phyloP scores from a whole-genome alignment of 192 early-diverging fungal species.

The Podila verticillata region DNA sequence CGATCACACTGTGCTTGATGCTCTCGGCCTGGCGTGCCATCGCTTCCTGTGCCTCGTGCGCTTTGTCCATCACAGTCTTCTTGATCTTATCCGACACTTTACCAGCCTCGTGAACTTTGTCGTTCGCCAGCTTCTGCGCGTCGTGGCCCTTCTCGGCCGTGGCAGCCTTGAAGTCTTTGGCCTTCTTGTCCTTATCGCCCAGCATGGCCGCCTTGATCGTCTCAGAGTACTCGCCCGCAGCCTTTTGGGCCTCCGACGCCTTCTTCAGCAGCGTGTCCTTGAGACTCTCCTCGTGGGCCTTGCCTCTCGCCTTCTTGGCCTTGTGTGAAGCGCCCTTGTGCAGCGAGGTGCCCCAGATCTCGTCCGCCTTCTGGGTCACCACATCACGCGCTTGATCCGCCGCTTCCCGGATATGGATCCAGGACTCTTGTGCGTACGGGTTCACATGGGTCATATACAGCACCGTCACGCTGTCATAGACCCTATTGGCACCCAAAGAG shows the following conservation, averaged over 20 bases:
- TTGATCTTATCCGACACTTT: conserved; percentile 34
- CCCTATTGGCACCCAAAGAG: neutral
- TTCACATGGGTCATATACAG: conserved; percentile 35
- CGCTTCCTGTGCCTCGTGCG: conserved; percentile 34
- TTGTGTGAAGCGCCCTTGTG: neutral
- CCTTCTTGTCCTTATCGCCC: conserved; percentile 11
- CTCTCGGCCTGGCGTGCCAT: conserved; percentile 14
- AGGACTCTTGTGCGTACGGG: conserved; percentile 23
- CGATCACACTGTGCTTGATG: conserved; percentile 7
- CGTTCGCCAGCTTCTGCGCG: conserved; percentile 16
- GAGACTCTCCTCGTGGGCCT: neutral
- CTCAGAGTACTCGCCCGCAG: conserved; percentile 4
- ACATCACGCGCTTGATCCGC: conserved; percentile 13
- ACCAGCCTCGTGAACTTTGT: conserved; percentile 18
- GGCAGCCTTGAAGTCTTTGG: conserved; percentile 1
- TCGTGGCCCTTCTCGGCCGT: conserved; percentile 1
- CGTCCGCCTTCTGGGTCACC: conserved; percentile 30
- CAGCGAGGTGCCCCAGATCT: conserved; percentile 32
- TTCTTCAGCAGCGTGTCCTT: conserved; percentile 33
- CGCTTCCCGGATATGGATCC: conserved; percentile 13
- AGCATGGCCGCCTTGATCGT: conserved; percentile 10
- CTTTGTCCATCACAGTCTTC: conserved; percentile 30
- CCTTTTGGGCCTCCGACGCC: conserved; percentile 19
- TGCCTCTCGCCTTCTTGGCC: conserved; percentile 7
- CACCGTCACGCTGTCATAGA: conserved; percentile 6